Evolutionary conservation across 2,329 filamentous ascomycete genomes (phyloP), one percentile per base, ranked within the genome.

Genomic region (Plectosphaerella cucumerina): DNA sequence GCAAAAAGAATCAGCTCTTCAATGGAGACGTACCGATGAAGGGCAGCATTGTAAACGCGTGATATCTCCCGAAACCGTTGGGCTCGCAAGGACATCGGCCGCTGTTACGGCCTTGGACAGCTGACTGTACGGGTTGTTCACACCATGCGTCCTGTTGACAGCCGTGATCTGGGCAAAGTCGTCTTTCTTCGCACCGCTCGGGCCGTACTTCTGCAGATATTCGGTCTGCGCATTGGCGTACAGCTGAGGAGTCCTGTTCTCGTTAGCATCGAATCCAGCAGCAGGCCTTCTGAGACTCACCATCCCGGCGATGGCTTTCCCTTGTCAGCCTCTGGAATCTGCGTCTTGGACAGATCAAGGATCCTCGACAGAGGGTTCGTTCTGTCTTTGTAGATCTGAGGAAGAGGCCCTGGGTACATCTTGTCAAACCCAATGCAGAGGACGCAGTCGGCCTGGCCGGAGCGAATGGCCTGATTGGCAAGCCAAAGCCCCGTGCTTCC

Each of bases 351-450:
- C 12, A 41, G 54, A 52, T 35, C 56, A 45, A 15, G 57, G 47
- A 35, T 53, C 52, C 35, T 50, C 50, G 55, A 60, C 53, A 43
- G 54, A 52, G 34, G 52, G 37, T 6, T 50, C 11, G 56, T 43
- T 14, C 56, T 48, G 39, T 61, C 59, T 17, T 49, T 47, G 22
- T 47, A 57, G n/a, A 48, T 43, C 20, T 52, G 52, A 41, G 50
- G 49, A 21, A 60, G 47, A 6, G 54, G 47, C 18, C 59, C 58
- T 12, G 59, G 50, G 26, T 48, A 47, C 59, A 62, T 62, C 48
- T 62, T 55, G 50, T 62, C 60, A 46, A 61, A 62, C 11, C 59
- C 60, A 44, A 62, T 53, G 33, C 58, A 58, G 17, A 62, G 37
- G n/a, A 56, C 58, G 47, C 58, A 55, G 48, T 61, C 58, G 14